Base-by-base conservation (phyloP, 2,329 filamentous ascomycete species). In the Drechslerella coelobrocha region DNA sequence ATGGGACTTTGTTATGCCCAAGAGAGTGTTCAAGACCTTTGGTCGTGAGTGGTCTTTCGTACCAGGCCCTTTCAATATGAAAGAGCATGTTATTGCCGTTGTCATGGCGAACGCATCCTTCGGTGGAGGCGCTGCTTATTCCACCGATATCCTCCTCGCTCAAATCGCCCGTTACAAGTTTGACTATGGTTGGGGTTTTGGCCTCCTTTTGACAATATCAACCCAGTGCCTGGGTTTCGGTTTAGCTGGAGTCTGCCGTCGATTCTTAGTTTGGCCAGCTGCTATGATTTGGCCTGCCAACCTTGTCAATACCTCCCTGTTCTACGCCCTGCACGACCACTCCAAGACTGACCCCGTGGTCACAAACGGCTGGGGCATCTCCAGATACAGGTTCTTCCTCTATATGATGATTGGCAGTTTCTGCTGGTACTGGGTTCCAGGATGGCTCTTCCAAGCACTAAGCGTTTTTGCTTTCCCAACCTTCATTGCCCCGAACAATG, bases 311-410 rank as follows among this genome's bases (percentile, higher is more conserved):
- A 84, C 88, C 6, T 84, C 87, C 0, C 79, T 91, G 34, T 88
- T 91, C 81, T 87, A 88, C 74, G 87, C 88, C 69, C 87, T 92
- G 81, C 89, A 92, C 76, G 88, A 91, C 73, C 83, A 84, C 73
- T 80, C 81, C 10, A 77, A 79, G 24, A 81, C 83, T 0, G 82
- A 86, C 72, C 83, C 86, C 73, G 79, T 79, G 24, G 82, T 83
- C 34, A 80, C 83, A 14, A 75, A 78, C 12, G 89, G 89, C 2
- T 89, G 89, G 75, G 82, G 76, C 8, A 86, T 91, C 78, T 84
- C 87, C 1, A 83, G 87, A 53, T 89, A 88, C 74, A 81, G 82
- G 66, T 88, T 86, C 82, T 90, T 90, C 74, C 79, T 82, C 24
- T 80, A 85, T 53, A 78, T 88, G 26, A 86, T 86, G 24, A 74